Percentiles rank a stretch among this genome's conserved stretches.
These are phyloP conservation scores for Halenospora varia DNA, from an alignment of 495 filamentous ascomycete species.

Conservation along the genomic window DNA sequence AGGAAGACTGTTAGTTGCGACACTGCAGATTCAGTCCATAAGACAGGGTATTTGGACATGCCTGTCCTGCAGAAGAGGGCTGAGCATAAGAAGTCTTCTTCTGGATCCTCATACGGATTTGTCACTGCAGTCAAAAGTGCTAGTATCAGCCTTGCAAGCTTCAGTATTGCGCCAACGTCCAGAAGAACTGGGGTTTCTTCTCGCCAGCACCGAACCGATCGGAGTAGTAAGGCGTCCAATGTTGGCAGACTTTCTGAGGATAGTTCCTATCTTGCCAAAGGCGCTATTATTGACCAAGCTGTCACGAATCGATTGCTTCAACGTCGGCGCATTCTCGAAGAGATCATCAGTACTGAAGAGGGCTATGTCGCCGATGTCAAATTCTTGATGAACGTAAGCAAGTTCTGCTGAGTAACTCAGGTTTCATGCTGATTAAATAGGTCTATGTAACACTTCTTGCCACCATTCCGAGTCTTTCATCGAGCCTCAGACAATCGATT, in stretches of 20 bases:
- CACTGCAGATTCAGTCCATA: conserved; percentile 22
- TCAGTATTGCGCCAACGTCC: conserved; percentile 60
- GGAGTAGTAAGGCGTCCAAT: conserved; percentile 58
- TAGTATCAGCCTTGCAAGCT: conserved; percentile 65
- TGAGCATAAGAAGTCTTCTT: conserved; percentile 56
- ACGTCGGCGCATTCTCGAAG: conserved; percentile 73
- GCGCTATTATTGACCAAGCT: conserved; percentile 60
- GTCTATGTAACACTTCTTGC: conserved; percentile 65
- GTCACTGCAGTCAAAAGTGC: conserved; percentile 75
- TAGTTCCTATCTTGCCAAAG: conserved; percentile 51
- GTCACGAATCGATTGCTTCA: conserved; percentile 66
- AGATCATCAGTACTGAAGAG: conserved; percentile 81
- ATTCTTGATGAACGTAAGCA: conserved; percentile 73
- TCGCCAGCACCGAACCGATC: conserved; percentile 53
- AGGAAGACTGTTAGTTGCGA: conserved; percentile 27
- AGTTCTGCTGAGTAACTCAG: neutral
- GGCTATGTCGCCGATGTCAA: conserved; percentile 85
- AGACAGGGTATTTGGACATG: conserved; percentile 43
- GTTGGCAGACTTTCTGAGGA: conserved; percentile 65
- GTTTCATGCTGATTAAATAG: conserved; percentile 30
- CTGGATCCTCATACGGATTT: conserved; percentile 66
- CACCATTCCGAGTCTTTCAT: conserved; percentile 52
- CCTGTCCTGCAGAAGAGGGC: conserved; percentile 28
- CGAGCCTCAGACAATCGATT: conserved; percentile 54
- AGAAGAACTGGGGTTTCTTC: conserved; percentile 48